Evolutionary conservation across 495 filamentous ascomycete genomes (phyloP), one percentile per base, ranked within the genome.

Genomic region (Podospora didyma): DNA sequence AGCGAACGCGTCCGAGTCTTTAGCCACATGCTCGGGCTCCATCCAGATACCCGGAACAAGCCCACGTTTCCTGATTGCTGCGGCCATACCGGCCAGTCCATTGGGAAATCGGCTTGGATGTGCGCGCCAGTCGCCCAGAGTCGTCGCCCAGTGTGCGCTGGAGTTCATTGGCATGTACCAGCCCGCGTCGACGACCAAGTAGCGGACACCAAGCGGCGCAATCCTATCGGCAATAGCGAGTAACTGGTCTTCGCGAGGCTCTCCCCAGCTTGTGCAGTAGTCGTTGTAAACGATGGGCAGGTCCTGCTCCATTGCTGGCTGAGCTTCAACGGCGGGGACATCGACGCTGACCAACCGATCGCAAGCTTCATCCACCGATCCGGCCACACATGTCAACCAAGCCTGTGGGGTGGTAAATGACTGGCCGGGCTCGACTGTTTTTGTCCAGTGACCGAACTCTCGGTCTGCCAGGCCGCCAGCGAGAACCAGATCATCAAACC

Each of bases 291-390:
- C 26, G 26, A 52, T 21, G 28, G 49, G 49, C 17, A 52, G 49
- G 49, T 52, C 49, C 24, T 39, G 49, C 26, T 52, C 49, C 6
- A 20, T 39, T 17, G 26, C 49, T 9, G 49, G 49, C 49, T 52
- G 26, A 6, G 49, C 49, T 7, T 52, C 49, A 17, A 21, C 49
- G 16, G 49, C 49, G 26, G 49, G 49, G 3, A 52, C 34, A 39
- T 52, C 49, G 31, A 52, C 49, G 49, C 49, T 52, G 49, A 39
- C 11, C 34, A 52, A n/a, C 6, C 49, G 49, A n/a, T 52, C 49
- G 31, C 49, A 52, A 21, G 49, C 49, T 9, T 37, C 49, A 21
- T 52, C 49, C 7, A 39, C 11, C 24, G 49, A 52, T n/a, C 49
- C 49, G 31, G 49, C 49, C 31, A 52, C 49, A 21, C 49, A 52